phyloP scores from a whole-genome alignment of 2,329 filamentous ascomycete species.

The Monilinia laxa region DNA sequence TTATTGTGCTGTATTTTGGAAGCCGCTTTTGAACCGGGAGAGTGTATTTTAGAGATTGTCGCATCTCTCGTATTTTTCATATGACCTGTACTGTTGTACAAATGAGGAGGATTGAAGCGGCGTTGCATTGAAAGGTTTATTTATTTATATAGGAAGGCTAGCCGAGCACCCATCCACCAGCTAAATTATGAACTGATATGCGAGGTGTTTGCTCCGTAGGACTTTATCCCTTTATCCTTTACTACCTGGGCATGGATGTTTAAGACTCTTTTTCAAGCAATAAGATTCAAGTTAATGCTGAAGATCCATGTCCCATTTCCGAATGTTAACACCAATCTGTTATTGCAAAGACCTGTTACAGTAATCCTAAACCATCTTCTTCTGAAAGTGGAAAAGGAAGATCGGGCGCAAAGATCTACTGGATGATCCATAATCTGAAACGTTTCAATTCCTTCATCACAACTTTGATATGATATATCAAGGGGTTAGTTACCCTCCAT shows the following conservation, averaged over 20 bases:
- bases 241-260: not conserved
- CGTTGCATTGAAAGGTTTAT: too few species aligned
- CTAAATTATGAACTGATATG: not conserved
- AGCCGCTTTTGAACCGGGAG: too few species aligned
- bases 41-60: too few species aligned
- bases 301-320: not conserved
- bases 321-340: not conserved
- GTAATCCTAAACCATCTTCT: too few species aligned
- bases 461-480: not conserved
- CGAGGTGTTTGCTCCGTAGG: too few species aligned
- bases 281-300: not conserved
- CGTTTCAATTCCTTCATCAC: not conserved
- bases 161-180: not conserved
- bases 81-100: too few species aligned
- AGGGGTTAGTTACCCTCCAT: not conserved
- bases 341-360: not conserved
- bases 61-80: too few species aligned
- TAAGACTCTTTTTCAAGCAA: not conserved
- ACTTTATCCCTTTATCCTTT: too few species aligned
- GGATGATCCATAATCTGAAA: slow-evolving; percentile 11
- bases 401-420: slow-evolving; percentile 8
- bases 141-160: not conserved
- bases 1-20: too few species aligned
- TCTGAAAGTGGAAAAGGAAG: slow-evolving; percentile 7
- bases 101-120: too few species aligned